Evolutionary conservation across 192 early-diverging fungal genomes (phyloP), one percentile per base, ranked within the genome.

Genomic region (Podila horticola): DNA sequence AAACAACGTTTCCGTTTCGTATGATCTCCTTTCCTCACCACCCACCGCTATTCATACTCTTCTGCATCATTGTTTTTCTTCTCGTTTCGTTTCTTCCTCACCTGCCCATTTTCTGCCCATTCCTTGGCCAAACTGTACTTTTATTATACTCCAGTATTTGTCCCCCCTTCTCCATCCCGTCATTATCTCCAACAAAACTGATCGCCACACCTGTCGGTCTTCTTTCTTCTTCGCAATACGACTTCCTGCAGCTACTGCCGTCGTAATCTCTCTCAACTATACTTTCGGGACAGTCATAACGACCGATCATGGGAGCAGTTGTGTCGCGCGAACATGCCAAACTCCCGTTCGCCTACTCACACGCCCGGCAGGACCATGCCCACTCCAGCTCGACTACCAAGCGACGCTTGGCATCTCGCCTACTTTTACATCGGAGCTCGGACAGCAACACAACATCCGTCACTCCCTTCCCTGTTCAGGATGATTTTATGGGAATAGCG

Each of bases 271-370:
- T 45, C 41, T 17, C 30, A 17, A 19, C 29, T 33, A 2, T 6
- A 13, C 30, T 9, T 7, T 61, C 8, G 0, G 17, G 6, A 28
- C 28, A 30, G 2, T 26, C 29, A 4, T 30, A 30, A 33, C 28
- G 29, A 5, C 29, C 17, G 13, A 24, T 20, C 38, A 79, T 79
- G 76, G 76, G 76, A 8, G 59, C 36, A 36, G 48, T 64, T 10
- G 76, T 79, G 17, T 79, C 76, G 38, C 64, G 76, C 12, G 76
- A 79, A 58, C 76, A 79, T 33, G 76, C 76, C 26, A 71, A 62
- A 34, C 55, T 79, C 11, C 76, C 76, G 5, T 79, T 79, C 62
- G 76, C 64, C 51, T 79, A 79, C 64, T 72, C 76, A 5, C 70
- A 79, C 29, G 69, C 76, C 13, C 76, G 70, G 17, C 69, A 79